Evolutionary conservation across 139 green algal species (phyloP).

Genomic region (Parachlorella kessleri): DNA sequence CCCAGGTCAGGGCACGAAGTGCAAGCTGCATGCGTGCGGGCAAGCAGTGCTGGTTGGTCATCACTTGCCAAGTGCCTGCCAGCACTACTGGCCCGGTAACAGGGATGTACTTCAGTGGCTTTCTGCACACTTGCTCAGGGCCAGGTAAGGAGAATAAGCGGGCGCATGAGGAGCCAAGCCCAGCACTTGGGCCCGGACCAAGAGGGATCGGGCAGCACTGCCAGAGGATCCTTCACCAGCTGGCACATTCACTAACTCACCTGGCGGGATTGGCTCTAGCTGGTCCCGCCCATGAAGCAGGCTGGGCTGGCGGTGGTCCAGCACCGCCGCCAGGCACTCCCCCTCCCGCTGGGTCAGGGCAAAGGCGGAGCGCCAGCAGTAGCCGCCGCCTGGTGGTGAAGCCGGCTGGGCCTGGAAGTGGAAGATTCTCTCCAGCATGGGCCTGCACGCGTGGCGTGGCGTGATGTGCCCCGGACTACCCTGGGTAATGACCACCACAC

Average conservation of each 20-base stretch:
- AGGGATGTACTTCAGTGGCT: too few species aligned
- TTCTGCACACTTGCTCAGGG: too few species aligned
- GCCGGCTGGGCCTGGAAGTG: background rate
- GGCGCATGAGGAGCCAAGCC: background rate
- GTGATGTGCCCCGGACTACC: too few species aligned
- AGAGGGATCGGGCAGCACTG: background rate
- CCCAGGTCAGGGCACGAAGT: background rate
- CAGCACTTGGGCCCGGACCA: background rate
- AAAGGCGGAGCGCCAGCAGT: background rate
- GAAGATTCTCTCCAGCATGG: background rate
- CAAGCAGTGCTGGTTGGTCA: too few species aligned
- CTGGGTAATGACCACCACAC: too few species aligned
- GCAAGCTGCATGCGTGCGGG: background rate
- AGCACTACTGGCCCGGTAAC: too few species aligned
- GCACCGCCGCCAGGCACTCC: background rate
- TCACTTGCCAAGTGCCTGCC: too few species aligned
- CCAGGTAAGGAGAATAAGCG: background rate
- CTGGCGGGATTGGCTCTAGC: background rate
- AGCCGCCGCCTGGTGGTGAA: background rate
- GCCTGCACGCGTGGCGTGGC: too few species aligned
- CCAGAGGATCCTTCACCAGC: background rate
- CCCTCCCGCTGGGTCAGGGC: background rate
- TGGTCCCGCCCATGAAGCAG: background rate
- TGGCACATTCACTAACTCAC: background rate
- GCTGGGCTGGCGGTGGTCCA: background rate